phyloP scores from a whole-genome alignment of 192 early-diverging fungal genomes.

The Umbelopsis isabellina region DNA sequence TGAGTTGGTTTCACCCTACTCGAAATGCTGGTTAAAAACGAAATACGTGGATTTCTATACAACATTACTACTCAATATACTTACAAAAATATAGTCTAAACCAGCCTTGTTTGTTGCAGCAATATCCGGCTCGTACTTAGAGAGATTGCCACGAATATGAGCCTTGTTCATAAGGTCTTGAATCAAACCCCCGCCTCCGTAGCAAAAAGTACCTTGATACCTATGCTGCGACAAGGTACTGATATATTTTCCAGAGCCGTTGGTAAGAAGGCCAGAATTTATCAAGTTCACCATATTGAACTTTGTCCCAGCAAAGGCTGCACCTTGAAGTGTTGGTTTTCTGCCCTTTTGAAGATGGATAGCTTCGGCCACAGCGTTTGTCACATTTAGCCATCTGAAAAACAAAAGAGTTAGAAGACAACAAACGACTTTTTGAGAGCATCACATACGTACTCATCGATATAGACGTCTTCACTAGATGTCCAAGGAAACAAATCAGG shows the following conservation, averaged over 20 bases:
- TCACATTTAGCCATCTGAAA: not conserved
- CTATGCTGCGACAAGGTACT: slow-evolving; percentile 11
- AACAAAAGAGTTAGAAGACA: not conserved
- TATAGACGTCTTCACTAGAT: not conserved
- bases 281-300: not conserved
- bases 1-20: slow-evolving; percentile 15
- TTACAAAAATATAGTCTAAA: not conserved
- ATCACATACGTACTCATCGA: not conserved
- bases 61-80: not conserved
- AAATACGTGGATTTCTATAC: not conserved
- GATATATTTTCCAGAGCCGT: not conserved
- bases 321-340: not conserved
- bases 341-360: not conserved
- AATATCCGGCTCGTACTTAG: not conserved
- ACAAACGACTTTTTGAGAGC: not conserved
- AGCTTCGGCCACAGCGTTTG: not conserved
- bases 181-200: not conserved
- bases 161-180: slow-evolving; percentile 1
- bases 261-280: not conserved
- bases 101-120: not conserved
- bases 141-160: slow-evolving; percentile 3
- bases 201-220: slow-evolving; percentile 9
- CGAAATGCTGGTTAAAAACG: not conserved
- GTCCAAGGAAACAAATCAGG: not conserved
- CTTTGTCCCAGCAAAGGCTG: not conserved